Evolutionary conservation across 495 filamentous ascomycete species (phyloP).

Genomic region (Xylaria flabelliformis): DNA sequence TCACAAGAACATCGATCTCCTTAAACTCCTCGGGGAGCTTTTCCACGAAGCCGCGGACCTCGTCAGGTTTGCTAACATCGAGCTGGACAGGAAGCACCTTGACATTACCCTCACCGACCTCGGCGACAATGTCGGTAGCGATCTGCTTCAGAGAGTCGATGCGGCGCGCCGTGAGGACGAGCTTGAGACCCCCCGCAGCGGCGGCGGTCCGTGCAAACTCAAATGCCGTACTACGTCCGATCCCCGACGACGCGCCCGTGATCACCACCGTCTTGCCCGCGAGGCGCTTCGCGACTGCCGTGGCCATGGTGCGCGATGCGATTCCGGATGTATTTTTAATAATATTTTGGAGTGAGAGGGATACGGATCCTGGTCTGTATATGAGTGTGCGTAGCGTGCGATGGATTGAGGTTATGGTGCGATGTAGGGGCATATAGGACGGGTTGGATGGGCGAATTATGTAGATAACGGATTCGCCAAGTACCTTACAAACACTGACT

Average conservation of each 20-base stretch:
- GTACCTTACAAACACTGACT: neutral
- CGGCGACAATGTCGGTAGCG: constrained; percentile 76
- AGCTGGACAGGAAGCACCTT: constrained; percentile 81
- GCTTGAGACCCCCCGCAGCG: constrained; percentile 74
- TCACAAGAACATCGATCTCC: constrained; percentile 89
- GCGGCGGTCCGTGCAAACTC: constrained; percentile 93
- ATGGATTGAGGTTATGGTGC: constrained; percentile 5
- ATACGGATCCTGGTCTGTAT: neutral
- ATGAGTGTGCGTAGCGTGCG: constrained; percentile 21
- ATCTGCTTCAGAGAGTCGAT: constrained; percentile 78
- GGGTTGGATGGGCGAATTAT: too few species aligned
- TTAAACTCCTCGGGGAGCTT: constrained; percentile 81
- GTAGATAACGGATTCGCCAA: neutral
- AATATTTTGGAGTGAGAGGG: neutral
- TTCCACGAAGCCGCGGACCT: constrained; percentile 76
- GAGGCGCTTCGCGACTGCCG: constrained; percentile 82
- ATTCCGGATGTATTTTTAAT: neutral
- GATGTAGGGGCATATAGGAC: constrained; percentile 25
- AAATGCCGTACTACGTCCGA: constrained; percentile 82
- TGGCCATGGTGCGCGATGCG: constrained; percentile 59
- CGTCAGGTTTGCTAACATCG: constrained; percentile 82
- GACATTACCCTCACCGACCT: constrained; percentile 76
- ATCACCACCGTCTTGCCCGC: constrained; percentile 92
- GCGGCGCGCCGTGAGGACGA: constrained; percentile 87
- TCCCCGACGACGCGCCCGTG: constrained; percentile 93